phyloP scores from a whole-genome alignment of 768 basidiomycete genomes.

The Cubamyces sp. region DNA sequence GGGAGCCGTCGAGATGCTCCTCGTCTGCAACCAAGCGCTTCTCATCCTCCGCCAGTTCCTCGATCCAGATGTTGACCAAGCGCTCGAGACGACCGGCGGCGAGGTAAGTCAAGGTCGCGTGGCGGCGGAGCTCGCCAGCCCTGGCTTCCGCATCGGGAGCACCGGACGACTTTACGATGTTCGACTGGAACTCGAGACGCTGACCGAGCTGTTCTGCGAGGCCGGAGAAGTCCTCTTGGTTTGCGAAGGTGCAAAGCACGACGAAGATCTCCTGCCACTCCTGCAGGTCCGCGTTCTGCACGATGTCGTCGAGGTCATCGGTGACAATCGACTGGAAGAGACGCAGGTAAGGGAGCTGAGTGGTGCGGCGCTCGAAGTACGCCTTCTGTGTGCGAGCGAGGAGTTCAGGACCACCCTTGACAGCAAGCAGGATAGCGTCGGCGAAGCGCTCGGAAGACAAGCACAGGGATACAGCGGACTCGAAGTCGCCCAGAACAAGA shows the following conservation, averaged over 20 bases:
- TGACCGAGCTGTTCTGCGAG: constrained; percentile 92
- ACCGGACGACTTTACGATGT: constrained; percentile 55
- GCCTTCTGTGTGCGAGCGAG: constrained; percentile 88
- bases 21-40: constrained; percentile 47
- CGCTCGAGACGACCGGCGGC: constrained; percentile 89
- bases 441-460: constrained; percentile 88
- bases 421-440: constrained; percentile 93
- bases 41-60: constrained; percentile 90
- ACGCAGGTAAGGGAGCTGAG: constrained; percentile 82
- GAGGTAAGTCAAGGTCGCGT: constrained; percentile 91
- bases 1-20: constrained; percentile 49
- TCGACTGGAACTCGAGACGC: constrained; percentile 85
- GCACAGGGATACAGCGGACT: constrained; percentile 89
- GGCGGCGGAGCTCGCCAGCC: constrained; percentile 67
- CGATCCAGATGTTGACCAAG: constrained; percentile 88
- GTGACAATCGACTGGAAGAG: constrained; percentile 94
- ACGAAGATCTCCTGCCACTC: constrained; percentile 99
- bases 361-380: constrained; percentile 86
- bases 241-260: constrained; percentile 93
- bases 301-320: constrained; percentile 89
- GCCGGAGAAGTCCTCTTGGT: constrained; percentile 79
- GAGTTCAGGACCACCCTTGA: constrained; percentile 86
- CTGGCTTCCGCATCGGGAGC: constrained; percentile 45
- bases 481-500: constrained; percentile 94
- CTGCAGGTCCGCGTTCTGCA: constrained; percentile 91